Evolutionary conservation across 2,329 filamentous ascomycete genomes (phyloP), one percentile per base, ranked within the genome.

Genomic region (Hirsutella thompsonii): DNA sequence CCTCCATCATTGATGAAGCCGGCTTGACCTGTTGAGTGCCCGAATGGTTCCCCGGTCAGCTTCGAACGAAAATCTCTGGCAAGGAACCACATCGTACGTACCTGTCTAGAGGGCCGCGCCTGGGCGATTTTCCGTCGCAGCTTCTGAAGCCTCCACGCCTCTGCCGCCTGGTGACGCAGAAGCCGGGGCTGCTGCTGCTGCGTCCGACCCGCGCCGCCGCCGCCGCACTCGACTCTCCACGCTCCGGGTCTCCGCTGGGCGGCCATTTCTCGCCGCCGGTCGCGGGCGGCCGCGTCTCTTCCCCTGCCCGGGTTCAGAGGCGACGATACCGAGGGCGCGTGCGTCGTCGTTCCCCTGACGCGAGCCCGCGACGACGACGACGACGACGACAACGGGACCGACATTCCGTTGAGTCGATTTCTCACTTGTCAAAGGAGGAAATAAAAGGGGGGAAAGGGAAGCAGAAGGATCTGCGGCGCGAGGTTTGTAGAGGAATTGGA

Each of bases 81-180:
- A 32, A 32, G 29, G 29, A n/a, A n/a, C 8, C 29, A 11, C 29
- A 32, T 32, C 13, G 16, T 2, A 2, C n/a, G 18, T 19, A 34
- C 32, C 32, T 34, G 32, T 16, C 32, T 34, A 14, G 32, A n/a
- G 14, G 4, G 9, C 32, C 4, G 32, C 5, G 32, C 32, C n/a
- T 26, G 23, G 23, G 23, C 23, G 23, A 11, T 11, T 11, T n/a
- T 18, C 2, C 6, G 32, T 18, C 32, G 14, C 32, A 34, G 9
- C 14, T 16, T 16, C 32, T 34, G 32, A n/a, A 34, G 14, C 11
- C 52, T 56, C 62, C 63, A 66, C 5, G 64, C 64, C 40, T 55
- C 53, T 5, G 60, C 62, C 2, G 63, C 66, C 46, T 67, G 67
- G 42, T 59, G 54, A 21, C 66, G 56, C 42, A 68, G 57, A 16